Evolutionary conservation across 208 protist genomes (phyloP), one percentile per base, ranked within the genome.

Genomic region (Lotmaria passim): DNA sequence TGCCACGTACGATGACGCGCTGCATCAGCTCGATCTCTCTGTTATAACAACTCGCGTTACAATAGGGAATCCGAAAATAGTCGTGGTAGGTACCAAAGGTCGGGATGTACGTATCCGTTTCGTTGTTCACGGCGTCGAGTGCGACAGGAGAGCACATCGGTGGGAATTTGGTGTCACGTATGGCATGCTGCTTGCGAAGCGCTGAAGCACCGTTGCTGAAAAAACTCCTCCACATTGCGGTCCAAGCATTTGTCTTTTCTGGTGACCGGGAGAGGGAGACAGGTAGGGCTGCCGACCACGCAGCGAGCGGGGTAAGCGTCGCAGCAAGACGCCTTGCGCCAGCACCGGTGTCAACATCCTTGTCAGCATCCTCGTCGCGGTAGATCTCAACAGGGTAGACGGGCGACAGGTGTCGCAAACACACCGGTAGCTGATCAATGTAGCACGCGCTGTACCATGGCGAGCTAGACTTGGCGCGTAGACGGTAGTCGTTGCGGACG

Each of bases 61-160:
- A 79, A 19, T 53, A 57, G 12, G 55, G 1, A 17, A 85, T 43
- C 28, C 75, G 41, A 34, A 85, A 84, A 34, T 77, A 85, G 44
- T 91, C 82, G 19, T 43, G 48, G 28, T 58, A 63, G 15, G 41
- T 7, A n/a, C 73, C 68, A 14, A 69, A 34, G 1, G 82, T 82
- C 14, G 82, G 75, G 24, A 86, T 52, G 62, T 63, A 88, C 14
- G 73, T 86, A 26, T 68, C 69, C 14, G 69, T 78, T 36, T 56
- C 56, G 65, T 85, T 87, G 34, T 39, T 23, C 34, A 83, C 60
- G 14, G 5, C 30, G 30, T 28, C 39, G 5, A 70, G 36, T 23
- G 53, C 65, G 38, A 44, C n/a, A n/a, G n/a, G n/a, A n/a, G n/a
- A n/a, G n/a, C n/a, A n/a, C n/a, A n/a, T n/a, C n/a, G n/a, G n/a